Base-by-base conservation (phyloP, 768 basidiomycete genomes). In the Sistotremastrum niveocremeum region DNA sequence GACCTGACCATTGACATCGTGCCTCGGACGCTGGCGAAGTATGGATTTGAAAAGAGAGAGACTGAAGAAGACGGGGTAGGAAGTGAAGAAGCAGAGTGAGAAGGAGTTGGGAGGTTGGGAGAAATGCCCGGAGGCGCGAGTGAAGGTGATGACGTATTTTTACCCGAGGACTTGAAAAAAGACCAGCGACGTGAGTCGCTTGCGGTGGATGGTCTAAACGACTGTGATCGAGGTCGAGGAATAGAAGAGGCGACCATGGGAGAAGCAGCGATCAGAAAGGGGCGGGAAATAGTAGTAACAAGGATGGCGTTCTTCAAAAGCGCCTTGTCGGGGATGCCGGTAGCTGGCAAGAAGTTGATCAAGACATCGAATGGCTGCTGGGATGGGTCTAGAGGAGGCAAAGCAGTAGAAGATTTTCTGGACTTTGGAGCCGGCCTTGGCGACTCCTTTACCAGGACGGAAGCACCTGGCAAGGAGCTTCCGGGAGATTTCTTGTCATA, bases 221-320 rank as follows among this genome's bases (percentile, higher is more conserved):
- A 44, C 49, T 34, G 12, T 45, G 41, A 39, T 20, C 38, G 32
- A 10, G 42, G 20, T 9, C 20, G 31, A 7, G 30, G 41, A 39
- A 42, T 45, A 45, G 12, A 48, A 37, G 33, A 33, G 30, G 37
- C 37, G 12, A 44, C 20, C 30, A 44, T 46, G 3, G 58, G 41
- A 38, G 46, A 37, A 4, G 46, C 49, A n/a, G 60, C 45, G 6
- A 53, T 49, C 32, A 69, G 57, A 50, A 64, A 68, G 5, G 66
- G 60, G 3, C 63, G 60, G 7, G 58, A 56, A 33, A 69, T 58
- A 8, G 67, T 64, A 29, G 66, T 67, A 9, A 67, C 60, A 8
- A 68, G 61, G 44, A 69, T 68, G 4, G 64, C 51, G 35, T 62
- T 60, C 51, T 65, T 66, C 11, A 69, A 56, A 20, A 66, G 49